Percentiles rank a stretch among this genome's conserved stretches.
phyloP scores from a whole-genome alignment of 345 rosid species.

The Gossypium stocksii region DNA sequence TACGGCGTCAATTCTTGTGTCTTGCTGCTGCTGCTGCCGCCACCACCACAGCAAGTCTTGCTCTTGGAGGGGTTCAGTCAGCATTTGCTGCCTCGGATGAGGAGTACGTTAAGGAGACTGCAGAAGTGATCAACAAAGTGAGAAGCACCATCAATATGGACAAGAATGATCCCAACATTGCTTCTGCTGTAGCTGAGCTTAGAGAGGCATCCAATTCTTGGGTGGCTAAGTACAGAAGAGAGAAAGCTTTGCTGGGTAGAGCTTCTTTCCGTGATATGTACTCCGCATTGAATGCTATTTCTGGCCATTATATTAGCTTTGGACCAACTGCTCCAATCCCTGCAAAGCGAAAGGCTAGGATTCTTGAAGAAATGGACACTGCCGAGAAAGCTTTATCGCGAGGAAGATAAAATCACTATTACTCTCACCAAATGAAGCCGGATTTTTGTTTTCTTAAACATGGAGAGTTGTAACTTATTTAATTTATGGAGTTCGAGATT shows the following conservation, averaged over 20 bases:
- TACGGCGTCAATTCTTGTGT: slow-evolving; percentile 60
- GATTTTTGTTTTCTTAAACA: neutral
- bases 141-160: slow-evolving; percentile 66
- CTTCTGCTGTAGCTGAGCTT: slow-evolving; percentile 66
- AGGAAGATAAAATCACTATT: slow-evolving; percentile 40
- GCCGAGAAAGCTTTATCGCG: slow-evolving; percentile 80
- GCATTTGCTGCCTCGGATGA: slow-evolving; percentile 57
- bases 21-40: slow-evolving; percentile 29
- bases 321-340: slow-evolving; percentile 92
- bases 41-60: slow-evolving; percentile 24
- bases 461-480: neutral
- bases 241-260: slow-evolving; percentile 78
- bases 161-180: slow-evolving; percentile 74
- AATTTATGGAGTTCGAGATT: slow-evolving; percentile 14
- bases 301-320: slow-evolving; percentile 89
- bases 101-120: slow-evolving; percentile 80
- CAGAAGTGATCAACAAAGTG: slow-evolving; percentile 65
- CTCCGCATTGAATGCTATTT: slow-evolving; percentile 87
- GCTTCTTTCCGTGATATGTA: slow-evolving; percentile 78
- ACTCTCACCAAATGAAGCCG: neutral
- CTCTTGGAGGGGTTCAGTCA: slow-evolving; percentile 25
- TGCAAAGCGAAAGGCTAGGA: slow-evolving; percentile 73
- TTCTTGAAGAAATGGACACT: slow-evolving; percentile 88
- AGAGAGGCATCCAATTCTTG: slow-evolving; percentile 76
- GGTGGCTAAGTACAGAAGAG: slow-evolving; percentile 95